Base-by-base conservation (phyloP, 2,329 filamentous ascomycete species). In the Neonectria faginata region DNA sequence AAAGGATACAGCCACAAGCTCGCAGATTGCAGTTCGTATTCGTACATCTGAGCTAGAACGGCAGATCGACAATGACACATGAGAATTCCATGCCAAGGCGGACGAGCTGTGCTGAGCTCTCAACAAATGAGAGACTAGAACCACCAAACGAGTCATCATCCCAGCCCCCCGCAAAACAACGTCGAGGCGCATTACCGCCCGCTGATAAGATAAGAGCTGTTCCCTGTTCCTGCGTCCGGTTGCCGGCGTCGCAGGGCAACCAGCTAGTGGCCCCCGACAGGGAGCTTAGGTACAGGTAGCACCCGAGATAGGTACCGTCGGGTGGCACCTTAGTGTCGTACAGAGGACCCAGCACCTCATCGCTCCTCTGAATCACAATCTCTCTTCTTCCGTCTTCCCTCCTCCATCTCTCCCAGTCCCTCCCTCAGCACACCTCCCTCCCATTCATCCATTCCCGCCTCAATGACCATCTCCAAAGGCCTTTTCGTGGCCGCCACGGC, bases 401-500 rank as follows among this genome's bases (percentile, higher is more conserved):
- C 39, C 42, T 47, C 18, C 20, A 48, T 45, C 39, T 33, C 25
- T 20, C 20, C 16, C 27, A 22, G 31, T 53, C 53, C n/a, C 5
- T 18, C 7, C 11, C 25, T 36, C n/a, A 25, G 20, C 39, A 39
- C 41, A 22, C 42, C 20, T 10, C 39, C 20, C 31, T 41, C 27
- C n/a, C 39, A 29, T 11, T 16, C 20, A 44, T 11, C 25, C 20
- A 44, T 31, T 39, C 52, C 39, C 31, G 12, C 41, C 25, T 20
- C 65, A 50, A 74, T 74, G 72, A 67, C 72, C 39, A 65, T 62
- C 47, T 57, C 69, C 57, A 74, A 73, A 66, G 62, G 71, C 10
- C 55, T 74, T 27, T 25, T 74, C 20, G 70, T 73, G n/a, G 71
- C 71, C 41, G 71, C 69, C 11, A 66, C 75, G 55, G 75, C 74